Conservation (phyloP, 352 stramenopile genomes). For the Elongisporangium undulatum region DNA sequence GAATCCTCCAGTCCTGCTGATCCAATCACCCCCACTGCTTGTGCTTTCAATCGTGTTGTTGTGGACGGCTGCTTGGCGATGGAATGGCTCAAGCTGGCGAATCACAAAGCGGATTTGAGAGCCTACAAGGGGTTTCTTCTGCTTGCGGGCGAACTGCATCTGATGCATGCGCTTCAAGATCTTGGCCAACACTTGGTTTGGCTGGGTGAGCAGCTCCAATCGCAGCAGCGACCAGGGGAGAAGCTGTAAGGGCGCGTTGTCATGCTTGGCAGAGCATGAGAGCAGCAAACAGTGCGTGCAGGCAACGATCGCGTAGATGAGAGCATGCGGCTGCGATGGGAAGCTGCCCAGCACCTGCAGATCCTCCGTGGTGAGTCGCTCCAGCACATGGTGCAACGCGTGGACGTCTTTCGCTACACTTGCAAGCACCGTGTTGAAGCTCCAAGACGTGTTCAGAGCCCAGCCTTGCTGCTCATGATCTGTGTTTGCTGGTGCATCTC, state of each 20-base stretch:
- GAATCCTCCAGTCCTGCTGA: neutral
- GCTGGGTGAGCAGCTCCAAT: constrained; percentile 38
- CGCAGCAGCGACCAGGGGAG: constrained; percentile 44
- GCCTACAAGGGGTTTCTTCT: constrained; percentile 9
- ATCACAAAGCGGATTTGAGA: constrained; percentile 39
- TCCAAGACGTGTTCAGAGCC: neutral
- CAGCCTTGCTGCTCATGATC: neutral
- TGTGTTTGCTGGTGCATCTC: neutral
- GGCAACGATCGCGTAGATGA: constrained; percentile 31
- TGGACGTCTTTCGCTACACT: neutral
- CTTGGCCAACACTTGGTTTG: constrained; percentile 24
- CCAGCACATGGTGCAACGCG: constrained; percentile 16
- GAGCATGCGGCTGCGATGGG: constrained; percentile 29
- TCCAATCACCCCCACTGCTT: neutral
- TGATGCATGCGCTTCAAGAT: constrained; percentile 32
- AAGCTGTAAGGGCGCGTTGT: constrained; percentile 16
- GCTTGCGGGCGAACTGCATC: constrained; percentile 17
- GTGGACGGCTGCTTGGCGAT: neutral
- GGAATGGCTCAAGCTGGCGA: constrained; percentile 17
- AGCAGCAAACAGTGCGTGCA: constrained; percentile 38
- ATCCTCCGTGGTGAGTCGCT: constrained; percentile 32
- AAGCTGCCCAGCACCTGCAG: constrained; percentile 37
- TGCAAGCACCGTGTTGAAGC: neutral
- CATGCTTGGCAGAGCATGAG: constrained; percentile 21
- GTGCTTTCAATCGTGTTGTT: constrained; percentile 2